A percentile compares a stretch with the other conserved stretches of the same genome.
Evolutionary conservation across 495 filamentous ascomycete genomes (phyloP).

Genomic region (Talaromyces wortmannii): DNA sequence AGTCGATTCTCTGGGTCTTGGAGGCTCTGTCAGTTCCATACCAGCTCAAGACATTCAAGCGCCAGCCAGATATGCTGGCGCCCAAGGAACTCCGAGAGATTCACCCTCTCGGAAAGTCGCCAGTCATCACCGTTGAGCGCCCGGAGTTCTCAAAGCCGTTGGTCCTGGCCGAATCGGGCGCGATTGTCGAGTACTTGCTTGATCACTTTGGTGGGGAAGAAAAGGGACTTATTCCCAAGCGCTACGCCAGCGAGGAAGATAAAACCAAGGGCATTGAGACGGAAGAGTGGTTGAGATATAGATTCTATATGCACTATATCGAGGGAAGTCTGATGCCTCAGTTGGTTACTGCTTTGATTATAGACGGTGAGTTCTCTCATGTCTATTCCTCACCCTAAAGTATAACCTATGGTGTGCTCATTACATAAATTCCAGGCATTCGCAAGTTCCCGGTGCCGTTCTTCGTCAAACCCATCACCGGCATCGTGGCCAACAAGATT

Average conservation of each 20-base stretch:
- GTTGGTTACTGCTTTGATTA: constrained; percentile 51
- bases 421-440: constrained; percentile 35
- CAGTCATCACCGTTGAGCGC: constrained; percentile 56
- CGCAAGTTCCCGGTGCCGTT: constrained; percentile 65
- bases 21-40: constrained; percentile 78
- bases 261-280: constrained; percentile 56
- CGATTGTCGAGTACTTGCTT: constrained; percentile 73
- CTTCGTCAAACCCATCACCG: constrained; percentile 75
- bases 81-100: constrained; percentile 66
- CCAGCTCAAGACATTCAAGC: constrained; percentile 68
- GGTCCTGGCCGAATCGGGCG: constrained; percentile 72
- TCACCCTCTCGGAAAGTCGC: constrained; percentile 82
- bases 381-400: not conserved
- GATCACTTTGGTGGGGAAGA: constrained; percentile 58
- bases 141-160: constrained; percentile 40
- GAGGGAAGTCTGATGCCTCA: constrained; percentile 76
- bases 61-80: constrained; percentile 52
- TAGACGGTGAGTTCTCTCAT: constrained; percentile 39
- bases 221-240: constrained; percentile 54
- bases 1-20: constrained; percentile 84
- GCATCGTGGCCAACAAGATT: constrained; percentile 55
- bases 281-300: constrained; percentile 68
- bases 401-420: not conserved
- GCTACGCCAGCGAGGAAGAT: constrained; percentile 44
- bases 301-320: constrained; percentile 74